These are phyloP conservation scores for Heterobasidion annosum DNA, from an alignment of 1,284 basidiomycete species.

Conservation along the genomic window DNA sequence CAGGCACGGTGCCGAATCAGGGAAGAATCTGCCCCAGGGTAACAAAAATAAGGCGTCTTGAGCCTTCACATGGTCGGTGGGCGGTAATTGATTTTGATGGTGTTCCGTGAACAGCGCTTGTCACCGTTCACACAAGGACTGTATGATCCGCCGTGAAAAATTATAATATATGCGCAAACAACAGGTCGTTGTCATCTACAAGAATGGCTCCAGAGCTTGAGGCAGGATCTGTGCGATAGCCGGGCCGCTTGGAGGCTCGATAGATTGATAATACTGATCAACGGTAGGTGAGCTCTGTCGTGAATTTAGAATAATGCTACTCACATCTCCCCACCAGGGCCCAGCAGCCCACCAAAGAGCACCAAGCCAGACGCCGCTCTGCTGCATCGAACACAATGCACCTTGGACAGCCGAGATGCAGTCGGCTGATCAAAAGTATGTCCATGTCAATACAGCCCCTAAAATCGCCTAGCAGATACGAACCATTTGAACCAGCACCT, in stretches of 20 bases:
- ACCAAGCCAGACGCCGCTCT: slow-evolving; percentile 51
- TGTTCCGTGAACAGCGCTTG: too few species aligned
- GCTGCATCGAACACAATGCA: slow-evolving; percentile 50
- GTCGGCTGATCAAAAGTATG: slow-evolving; percentile 11
- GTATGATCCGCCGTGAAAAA: too few species aligned
- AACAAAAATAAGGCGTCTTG: too few species aligned
- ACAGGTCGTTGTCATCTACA: slow-evolving; percentile 22
- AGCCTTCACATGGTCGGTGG: too few species aligned
- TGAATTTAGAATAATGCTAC: slow-evolving; percentile 15
- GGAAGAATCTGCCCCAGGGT: too few species aligned
- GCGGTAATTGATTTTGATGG: too few species aligned
- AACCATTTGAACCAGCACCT: slow-evolving; percentile 46
- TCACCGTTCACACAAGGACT: too few species aligned
- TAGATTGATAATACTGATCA: slow-evolving; percentile 49
- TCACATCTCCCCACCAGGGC: slow-evolving; percentile 51
- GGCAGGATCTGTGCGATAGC: slow-evolving; percentile 44
- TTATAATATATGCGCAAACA: too few species aligned
- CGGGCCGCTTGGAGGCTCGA: slow-evolving; percentile 51
- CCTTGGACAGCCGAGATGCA: slow-evolving; percentile 47
- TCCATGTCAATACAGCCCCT: not conserved
- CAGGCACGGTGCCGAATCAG: too few species aligned
- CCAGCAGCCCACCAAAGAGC: slow-evolving; percentile 53
- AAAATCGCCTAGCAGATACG: slow-evolving; percentile 3
- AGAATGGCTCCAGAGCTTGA: slow-evolving; percentile 46
- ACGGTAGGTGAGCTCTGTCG: not conserved